Evolutionary conservation across 495 filamentous ascomycete genomes (phyloP).

Genomic region (Penicillium fimorum): DNA sequence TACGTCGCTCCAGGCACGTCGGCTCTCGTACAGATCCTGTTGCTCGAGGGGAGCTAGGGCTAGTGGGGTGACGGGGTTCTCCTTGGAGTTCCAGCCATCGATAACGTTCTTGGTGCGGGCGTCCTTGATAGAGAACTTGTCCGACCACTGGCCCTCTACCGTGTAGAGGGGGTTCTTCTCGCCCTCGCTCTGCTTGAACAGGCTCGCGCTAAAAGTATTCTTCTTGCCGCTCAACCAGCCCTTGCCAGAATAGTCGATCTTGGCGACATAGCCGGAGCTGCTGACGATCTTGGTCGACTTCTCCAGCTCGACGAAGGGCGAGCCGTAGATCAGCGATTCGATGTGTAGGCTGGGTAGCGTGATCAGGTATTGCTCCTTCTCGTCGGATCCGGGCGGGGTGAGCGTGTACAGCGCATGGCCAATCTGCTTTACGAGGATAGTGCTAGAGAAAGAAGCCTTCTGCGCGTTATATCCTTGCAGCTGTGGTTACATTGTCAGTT

Average conservation of each 20-base stretch:
- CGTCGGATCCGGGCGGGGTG: conserved; percentile 54
- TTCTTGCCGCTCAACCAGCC: conserved; percentile 95
- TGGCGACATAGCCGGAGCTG: conserved; percentile 83
- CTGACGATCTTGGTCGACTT: conserved; percentile 77
- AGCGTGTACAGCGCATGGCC: conserved; percentile 86
- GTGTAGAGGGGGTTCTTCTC: conserved; percentile 85
- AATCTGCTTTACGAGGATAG: conserved; percentile 94
- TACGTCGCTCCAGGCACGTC: conserved; percentile 85
- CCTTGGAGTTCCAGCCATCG: conserved; percentile 66
- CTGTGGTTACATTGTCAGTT: conserved; percentile 29
- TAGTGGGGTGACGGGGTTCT: conserved; percentile 62
- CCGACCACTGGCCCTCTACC: conserved; percentile 89
- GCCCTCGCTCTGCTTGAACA: conserved; percentile 68
- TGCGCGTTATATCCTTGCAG: conserved; percentile 98
- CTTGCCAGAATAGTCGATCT: conserved; percentile 88
- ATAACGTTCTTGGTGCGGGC: conserved; percentile 67
- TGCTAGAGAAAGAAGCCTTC: conserved; percentile 88
- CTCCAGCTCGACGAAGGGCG: conserved; percentile 88
- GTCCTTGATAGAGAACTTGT: conserved; percentile 74
- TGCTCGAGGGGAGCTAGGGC: conserved; percentile 69
- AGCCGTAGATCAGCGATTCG: conserved; percentile 87
- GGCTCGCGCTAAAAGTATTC: conserved; percentile 78
- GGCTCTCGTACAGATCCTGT: conserved; percentile 84
- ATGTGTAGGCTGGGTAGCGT: conserved; percentile 91
- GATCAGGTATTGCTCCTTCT: conserved; percentile 78